Conservation (phyloP, 805 yeast genomes). For the Candida stauntonica region DNA sequence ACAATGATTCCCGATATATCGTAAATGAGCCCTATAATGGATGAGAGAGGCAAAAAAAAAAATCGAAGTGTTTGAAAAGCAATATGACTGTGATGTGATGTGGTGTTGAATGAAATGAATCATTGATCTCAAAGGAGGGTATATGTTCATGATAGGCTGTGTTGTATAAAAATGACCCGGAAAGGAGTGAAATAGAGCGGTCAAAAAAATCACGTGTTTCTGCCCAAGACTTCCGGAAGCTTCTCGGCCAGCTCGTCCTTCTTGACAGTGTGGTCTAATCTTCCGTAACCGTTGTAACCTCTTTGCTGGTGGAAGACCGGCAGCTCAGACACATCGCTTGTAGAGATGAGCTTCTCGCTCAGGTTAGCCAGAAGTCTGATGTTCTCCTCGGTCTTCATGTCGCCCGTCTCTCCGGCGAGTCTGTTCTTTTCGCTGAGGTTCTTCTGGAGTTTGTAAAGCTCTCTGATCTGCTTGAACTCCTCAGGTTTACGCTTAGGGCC, state of each 20-base stretch:
- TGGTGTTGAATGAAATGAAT: too few species aligned
- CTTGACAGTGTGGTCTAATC: slow-evolving; percentile 24
- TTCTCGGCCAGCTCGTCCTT: slow-evolving; percentile 13
- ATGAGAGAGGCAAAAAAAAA: too few species aligned
- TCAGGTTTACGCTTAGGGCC: slow-evolving; percentile 51
- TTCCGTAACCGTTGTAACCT: slow-evolving; percentile 28
- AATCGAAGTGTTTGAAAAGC: too few species aligned
- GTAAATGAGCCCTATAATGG: too few species aligned
- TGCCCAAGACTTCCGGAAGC: slow-evolving; percentile 4
- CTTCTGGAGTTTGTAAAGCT: slow-evolving; percentile 37
- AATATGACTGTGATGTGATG: too few species aligned
- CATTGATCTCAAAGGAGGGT: too few species aligned
- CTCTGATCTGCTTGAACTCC: slow-evolving; percentile 49
- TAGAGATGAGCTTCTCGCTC: slow-evolving; percentile 14
- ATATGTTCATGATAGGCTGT: too few species aligned
- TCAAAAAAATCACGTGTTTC: too few species aligned
- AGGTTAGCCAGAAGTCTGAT: slow-evolving; percentile 15
- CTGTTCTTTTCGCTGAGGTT: slow-evolving; percentile 23
- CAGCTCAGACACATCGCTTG: slow-evolving; percentile 11
- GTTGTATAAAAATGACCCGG: too few species aligned
- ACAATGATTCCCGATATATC: too few species aligned
- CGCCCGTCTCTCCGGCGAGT: slow-evolving; percentile 1
- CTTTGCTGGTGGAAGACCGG: slow-evolving; percentile 27
- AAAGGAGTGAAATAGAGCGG: too few species aligned
- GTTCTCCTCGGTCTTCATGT: slow-evolving; percentile 7